These are phyloP conservation scores for Saccharomyces jurei DNA, from an alignment of 805 yeast genomes.

Conservation along the genomic window DNA sequence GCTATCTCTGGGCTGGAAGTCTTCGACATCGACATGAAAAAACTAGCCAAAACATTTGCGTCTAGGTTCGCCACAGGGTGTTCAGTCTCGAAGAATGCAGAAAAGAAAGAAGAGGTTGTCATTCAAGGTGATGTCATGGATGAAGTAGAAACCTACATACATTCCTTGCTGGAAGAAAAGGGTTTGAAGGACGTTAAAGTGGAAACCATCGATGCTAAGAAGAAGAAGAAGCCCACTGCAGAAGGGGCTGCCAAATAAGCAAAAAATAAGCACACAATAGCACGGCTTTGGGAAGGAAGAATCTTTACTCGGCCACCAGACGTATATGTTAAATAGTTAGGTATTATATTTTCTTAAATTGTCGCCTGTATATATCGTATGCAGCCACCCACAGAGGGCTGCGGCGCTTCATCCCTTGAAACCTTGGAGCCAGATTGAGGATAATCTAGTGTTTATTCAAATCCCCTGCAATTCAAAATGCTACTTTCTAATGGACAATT, in stretches of 20 bases:
- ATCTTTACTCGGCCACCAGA: not conserved
- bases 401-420: not conserved
- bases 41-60: slow-evolving; percentile 84
- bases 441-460: too few species aligned
- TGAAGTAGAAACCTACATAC: slow-evolving; percentile 73
- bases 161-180: slow-evolving; percentile 63
- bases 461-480: not conserved
- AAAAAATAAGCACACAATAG: not conserved
- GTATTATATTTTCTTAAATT: too few species aligned
- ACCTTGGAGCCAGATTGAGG: not conserved
- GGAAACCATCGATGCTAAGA: slow-evolving; percentile 79
- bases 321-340: not conserved
- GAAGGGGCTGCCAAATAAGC: slow-evolving; percentile 8
- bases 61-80: slow-evolving; percentile 95
- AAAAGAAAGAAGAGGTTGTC: slow-evolving; percentile 83
- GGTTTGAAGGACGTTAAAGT: slow-evolving; percentile 80
- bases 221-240: slow-evolving; percentile 47
- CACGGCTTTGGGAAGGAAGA: not conserved
- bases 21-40: slow-evolving; percentile 81
- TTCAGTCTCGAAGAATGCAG: slow-evolving; percentile 80
- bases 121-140: slow-evolving; percentile 95
- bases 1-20: slow-evolving; percentile 84
- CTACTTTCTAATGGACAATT: too few species aligned
- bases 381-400: not conserved
- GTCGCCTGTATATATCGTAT: not conserved